These are phyloP conservation scores for Vanrija pseudolonga DNA, from an alignment of 1,284 basidiomycete species.

Conservation along the genomic window DNA sequence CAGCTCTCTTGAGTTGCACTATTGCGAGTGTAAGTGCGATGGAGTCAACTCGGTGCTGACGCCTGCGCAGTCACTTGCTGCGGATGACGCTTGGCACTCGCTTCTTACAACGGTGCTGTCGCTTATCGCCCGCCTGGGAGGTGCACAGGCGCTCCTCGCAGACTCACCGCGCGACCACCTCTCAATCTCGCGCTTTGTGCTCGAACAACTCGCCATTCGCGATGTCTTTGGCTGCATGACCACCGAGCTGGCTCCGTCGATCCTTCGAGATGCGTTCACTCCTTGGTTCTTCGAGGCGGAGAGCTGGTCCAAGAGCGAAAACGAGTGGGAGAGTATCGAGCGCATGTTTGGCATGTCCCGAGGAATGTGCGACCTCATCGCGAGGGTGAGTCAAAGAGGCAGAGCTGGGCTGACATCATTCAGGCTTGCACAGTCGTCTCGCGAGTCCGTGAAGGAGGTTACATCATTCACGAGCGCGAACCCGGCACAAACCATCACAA, in stretches of 20 bases:
- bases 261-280: slow-evolving; percentile 40
- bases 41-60: not conserved
- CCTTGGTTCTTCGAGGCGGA: slow-evolving; percentile 47
- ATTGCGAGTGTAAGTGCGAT: slow-evolving; percentile 39
- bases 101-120: slow-evolving; percentile 37
- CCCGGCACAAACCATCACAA: slow-evolving; percentile 2
- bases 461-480: slow-evolving; percentile 12
- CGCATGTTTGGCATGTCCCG: slow-evolving; percentile 45
- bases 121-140: slow-evolving; percentile 41
- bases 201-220: slow-evolving; percentile 45
- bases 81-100: slow-evolving; percentile 45
- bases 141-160: slow-evolving; percentile 35
- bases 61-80: slow-evolving; percentile 30
- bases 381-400: slow-evolving; percentile 27
- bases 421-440: slow-evolving; percentile 34
- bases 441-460: slow-evolving; percentile 17
- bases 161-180: slow-evolving; percentile 32
- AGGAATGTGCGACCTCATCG: slow-evolving; percentile 43
- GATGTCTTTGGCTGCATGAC: slow-evolving; percentile 48
- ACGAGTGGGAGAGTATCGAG: slow-evolving; percentile 45
- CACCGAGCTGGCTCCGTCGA: slow-evolving; percentile 38
- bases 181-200: slow-evolving; percentile 39
- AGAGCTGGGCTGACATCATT: not conserved
- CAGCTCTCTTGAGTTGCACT: slow-evolving; percentile 40
- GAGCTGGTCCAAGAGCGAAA: slow-evolving; percentile 30